Evolutionary conservation across 768 basidiomycete genomes (phyloP).

Genomic region (Hericium coralloides): DNA sequence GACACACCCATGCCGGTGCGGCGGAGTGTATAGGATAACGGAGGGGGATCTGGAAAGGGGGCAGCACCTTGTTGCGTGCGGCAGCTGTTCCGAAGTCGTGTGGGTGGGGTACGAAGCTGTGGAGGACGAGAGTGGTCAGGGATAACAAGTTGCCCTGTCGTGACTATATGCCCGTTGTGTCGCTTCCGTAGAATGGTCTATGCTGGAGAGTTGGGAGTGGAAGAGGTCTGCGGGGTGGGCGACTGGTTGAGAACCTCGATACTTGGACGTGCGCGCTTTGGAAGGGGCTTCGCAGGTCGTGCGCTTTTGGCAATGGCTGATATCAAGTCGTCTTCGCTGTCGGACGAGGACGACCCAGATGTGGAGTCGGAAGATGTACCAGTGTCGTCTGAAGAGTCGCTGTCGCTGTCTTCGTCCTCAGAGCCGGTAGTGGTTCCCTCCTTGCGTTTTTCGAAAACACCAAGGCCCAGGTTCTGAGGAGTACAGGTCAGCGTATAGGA

Average conservation of each 20-base stretch:
- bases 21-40: slow-evolving; percentile 52
- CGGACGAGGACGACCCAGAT: not conserved
- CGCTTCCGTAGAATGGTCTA: not conserved
- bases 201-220: not conserved
- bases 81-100: slow-evolving; percentile 70
- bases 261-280: not conserved
- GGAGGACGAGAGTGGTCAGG: slow-evolving; percentile 15
- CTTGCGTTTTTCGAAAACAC: slow-evolving; percentile 18
- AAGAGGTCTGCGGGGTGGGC: not conserved
- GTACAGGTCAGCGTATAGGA: not conserved
- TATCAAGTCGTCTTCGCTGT: not conserved
- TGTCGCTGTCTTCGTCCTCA: not conserved
- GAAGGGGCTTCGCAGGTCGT: not conserved
- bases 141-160: no score
- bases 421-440: not conserved
- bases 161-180: no score
- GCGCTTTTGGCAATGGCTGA: not conserved
- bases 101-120: slow-evolving; percentile 78
- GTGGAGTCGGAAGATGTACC: slow-evolving; percentile 2
- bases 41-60: slow-evolving; percentile 56
- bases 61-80: slow-evolving; percentile 65
- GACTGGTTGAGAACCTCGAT: slow-evolving; percentile 4
- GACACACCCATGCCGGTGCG: slow-evolving; percentile 65
- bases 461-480: slow-evolving; percentile 17
- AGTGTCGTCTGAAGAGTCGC: slow-evolving; percentile 9